Evolutionary conservation across 805 yeast species (phyloP).

Genomic region (Wickerhamiella allomyrinae): DNA sequence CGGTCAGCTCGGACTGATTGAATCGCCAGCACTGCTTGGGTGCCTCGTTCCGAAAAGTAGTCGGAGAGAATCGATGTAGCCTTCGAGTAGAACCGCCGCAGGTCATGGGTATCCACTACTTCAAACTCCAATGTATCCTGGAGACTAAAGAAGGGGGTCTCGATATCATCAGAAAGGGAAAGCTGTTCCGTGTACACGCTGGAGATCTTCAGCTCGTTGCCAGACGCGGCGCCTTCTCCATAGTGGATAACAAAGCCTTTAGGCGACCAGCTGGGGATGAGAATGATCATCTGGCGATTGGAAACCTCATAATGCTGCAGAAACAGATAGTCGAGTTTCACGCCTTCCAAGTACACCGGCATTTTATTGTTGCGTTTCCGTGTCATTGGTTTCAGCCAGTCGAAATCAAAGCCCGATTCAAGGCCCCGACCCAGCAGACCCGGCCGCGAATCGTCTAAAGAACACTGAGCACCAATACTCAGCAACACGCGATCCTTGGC

Average conservation of each 20-base stretch:
- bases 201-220: conserved; percentile 1
- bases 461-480: conserved; percentile 60
- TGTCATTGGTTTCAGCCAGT: conserved; percentile 31
- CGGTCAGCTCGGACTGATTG: conserved; percentile 50
- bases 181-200: conserved; percentile 9
- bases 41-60: conserved; percentile 50
- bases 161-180: neutral
- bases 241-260: conserved; percentile 3
- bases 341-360: conserved; percentile 16
- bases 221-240: neutral
- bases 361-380: conserved; percentile 26
- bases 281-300: conserved; percentile 11
- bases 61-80: conserved; percentile 40
- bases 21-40: conserved; percentile 49
- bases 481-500: conserved; percentile 62
- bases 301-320: conserved; percentile 16
- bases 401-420: conserved; percentile 65
- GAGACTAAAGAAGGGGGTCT: conserved; percentile 34
- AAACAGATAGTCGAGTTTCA: conserved; percentile 21
- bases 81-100: conserved; percentile 41
- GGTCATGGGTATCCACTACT: conserved; percentile 39
- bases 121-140: conserved; percentile 41
- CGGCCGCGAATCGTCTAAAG: conserved; percentile 48
- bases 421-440: conserved; percentile 80
- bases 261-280: conserved; percentile 11